Evolutionary conservation across 148 eudicot species (phyloP).

Genomic region (Polygonum aviculare): DNA sequence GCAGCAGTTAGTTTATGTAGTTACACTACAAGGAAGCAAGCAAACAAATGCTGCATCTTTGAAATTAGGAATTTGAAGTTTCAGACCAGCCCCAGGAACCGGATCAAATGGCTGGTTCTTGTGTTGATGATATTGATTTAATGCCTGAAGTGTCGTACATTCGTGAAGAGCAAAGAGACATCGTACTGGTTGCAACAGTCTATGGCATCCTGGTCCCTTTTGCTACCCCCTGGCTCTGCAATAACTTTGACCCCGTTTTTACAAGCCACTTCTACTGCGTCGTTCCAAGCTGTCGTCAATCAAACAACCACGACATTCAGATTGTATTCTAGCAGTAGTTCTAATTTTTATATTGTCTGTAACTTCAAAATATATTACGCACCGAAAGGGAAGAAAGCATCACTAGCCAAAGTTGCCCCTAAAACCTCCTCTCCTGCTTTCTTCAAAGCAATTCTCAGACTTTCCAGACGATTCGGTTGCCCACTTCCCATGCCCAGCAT

Average conservation of each 20-base stretch:
- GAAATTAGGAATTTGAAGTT: not conserved
- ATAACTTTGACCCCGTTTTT: slow-evolving; percentile 65
- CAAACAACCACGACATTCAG: not conserved
- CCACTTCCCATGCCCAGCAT: slow-evolving; percentile 99
- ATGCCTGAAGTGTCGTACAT: slow-evolving; percentile 87
- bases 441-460: slow-evolving; percentile 81
- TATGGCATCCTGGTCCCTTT: slow-evolving; percentile 70
- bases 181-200: slow-evolving; percentile 91
- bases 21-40: not conserved
- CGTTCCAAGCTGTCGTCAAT: slow-evolving; percentile 69
- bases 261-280: slow-evolving; percentile 96
- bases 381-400: slow-evolving; percentile 96
- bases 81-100: no score
- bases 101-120: no score
- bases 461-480: slow-evolving; percentile 90
- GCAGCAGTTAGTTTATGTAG: not conserved
- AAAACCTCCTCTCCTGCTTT: slow-evolving; percentile 89
- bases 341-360: no score
- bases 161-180: slow-evolving; percentile 68
- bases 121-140: not conserved
- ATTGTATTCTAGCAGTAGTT: no score
- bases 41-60: not conserved
- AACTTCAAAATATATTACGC: no score
- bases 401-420: slow-evolving; percentile 97
- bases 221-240: slow-evolving; percentile 93